Percentiles rank a stretch among this genome's conserved stretches.
phyloP scores from a whole-genome alignment of 2,329 filamentous ascomycete genomes.

The Lasiodiplodia gonubiensis region DNA sequence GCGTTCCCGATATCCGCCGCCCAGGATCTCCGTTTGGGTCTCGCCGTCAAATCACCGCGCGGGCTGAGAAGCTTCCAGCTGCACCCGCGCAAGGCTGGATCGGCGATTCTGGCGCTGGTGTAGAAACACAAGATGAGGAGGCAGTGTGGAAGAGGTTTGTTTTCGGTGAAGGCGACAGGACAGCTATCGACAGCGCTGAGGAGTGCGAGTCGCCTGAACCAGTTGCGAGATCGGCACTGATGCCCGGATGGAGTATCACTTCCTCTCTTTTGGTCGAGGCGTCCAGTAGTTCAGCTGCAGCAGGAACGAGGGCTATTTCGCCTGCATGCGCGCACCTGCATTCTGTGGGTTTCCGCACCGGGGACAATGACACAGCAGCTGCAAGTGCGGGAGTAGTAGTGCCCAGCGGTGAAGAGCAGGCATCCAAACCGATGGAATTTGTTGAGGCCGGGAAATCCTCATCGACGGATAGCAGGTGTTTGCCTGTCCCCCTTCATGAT shows the following conservation, averaged over 20 bases:
- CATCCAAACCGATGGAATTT: slow-evolving; percentile 17
- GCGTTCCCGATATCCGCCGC: slow-evolving; percentile 4
- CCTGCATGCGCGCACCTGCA: slow-evolving; percentile 22
- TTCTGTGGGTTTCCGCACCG: slow-evolving; percentile 13
- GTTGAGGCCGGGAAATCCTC: slow-evolving; percentile 14
- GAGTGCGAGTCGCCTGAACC: slow-evolving; percentile 22
- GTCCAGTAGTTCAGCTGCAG: slow-evolving; percentile 14
- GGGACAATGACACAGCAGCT: slow-evolving; percentile 9
- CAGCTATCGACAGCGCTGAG: slow-evolving; percentile 3
- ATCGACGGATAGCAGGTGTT: slow-evolving; percentile 6
- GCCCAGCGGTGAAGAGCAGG: slow-evolving; percentile 17
- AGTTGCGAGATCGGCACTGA: slow-evolving; percentile 11
- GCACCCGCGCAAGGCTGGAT: slow-evolving; percentile 17
- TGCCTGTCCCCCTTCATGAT: slow-evolving; percentile 17
- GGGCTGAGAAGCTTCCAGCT: background rate
- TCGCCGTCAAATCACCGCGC: slow-evolving; percentile 10
- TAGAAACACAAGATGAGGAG: slow-evolving; percentile 33
- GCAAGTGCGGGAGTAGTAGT: slow-evolving; percentile 17
- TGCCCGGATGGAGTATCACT: background rate
- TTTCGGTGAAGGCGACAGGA: slow-evolving; percentile 35
- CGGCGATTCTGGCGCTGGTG: slow-evolving; percentile 22
- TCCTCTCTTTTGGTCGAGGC: slow-evolving; percentile 21
- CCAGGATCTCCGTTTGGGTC: background rate
- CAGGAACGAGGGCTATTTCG: background rate
- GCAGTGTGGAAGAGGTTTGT: slow-evolving; percentile 43